Evolutionary conservation across 305 asterid species (phyloP).

Genomic region (Plantago lanceolata): DNA sequence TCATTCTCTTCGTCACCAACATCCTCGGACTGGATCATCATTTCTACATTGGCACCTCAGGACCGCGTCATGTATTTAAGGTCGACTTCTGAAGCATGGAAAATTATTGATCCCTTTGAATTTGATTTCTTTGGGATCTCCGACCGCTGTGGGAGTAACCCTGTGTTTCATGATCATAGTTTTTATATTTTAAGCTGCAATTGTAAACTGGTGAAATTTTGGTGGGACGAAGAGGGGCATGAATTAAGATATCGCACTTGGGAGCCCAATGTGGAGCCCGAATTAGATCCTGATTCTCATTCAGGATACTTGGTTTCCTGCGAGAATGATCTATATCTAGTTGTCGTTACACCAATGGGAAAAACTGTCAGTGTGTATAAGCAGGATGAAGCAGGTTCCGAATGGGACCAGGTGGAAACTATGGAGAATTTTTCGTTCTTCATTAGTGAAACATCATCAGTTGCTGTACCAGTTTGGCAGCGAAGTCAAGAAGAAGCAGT

Average conservation of each 20-base stretch:
- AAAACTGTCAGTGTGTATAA: no score
- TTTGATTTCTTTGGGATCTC: background rate
- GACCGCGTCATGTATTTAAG: background rate
- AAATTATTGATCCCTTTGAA: background rate
- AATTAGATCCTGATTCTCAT: background rate
- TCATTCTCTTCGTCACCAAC: conserved; percentile 6
- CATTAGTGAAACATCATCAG: background rate
- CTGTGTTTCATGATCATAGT: background rate
- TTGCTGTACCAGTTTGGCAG: background rate
- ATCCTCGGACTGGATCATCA: background rate
- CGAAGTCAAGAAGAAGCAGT: background rate
- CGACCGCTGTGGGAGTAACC: background rate
- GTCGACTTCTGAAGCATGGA: background rate
- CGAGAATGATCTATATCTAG: background rate
- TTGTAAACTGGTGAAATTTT: background rate
- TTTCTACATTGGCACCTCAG: background rate
- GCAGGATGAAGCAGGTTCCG: background rate
- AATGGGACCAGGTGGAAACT: background rate
- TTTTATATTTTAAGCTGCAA: background rate
- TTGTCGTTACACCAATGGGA: background rate
- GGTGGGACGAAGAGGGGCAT: background rate
- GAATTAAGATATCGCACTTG: background rate
- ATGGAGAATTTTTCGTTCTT: background rate
- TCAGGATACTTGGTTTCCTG: background rate
- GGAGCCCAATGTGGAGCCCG: background rate